These are phyloP conservation scores for Yarrowia yakushimensis DNA, from an alignment of 805 yeast species.

Conservation along the genomic window DNA sequence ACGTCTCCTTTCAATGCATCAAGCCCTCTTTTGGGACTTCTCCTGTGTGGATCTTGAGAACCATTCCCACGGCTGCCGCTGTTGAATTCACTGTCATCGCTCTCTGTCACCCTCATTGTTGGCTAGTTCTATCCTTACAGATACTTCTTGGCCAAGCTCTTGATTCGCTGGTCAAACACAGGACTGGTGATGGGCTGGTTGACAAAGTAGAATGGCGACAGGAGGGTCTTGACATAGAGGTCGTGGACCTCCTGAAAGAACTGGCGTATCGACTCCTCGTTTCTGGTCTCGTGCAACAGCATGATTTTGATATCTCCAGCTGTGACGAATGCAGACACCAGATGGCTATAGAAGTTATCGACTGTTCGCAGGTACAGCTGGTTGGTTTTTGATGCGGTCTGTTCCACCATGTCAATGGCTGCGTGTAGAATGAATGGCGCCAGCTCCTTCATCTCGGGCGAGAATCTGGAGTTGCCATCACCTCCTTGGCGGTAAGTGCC, in stretches of 20 bases:
- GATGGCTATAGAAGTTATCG: constrained; percentile 80
- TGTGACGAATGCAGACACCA: constrained; percentile 80
- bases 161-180: constrained; percentile 71
- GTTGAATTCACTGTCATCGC: background rate
- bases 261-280: constrained; percentile 74
- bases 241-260: constrained; percentile 85
- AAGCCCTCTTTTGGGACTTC: background rate
- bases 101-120: background rate
- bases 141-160: constrained; percentile 70
- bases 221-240: constrained; percentile 74
- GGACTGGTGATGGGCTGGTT: constrained; percentile 72
- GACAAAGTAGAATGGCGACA: constrained; percentile 81
- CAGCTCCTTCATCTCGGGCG: constrained; percentile 68
- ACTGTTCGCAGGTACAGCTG: constrained; percentile 68
- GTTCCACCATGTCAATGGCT: constrained; percentile 87
- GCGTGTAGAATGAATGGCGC: constrained; percentile 87
- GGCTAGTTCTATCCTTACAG: constrained; percentile 40
- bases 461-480: constrained; percentile 54
- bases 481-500: constrained; percentile 67
- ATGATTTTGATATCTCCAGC: constrained; percentile 79
- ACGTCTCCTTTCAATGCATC: background rate
- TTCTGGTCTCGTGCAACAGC: constrained; percentile 58
- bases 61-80: background rate
- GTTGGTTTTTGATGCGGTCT: constrained; percentile 72
- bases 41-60: background rate